phyloP scores from a whole-genome alignment of 768 basidiomycete genomes.

The Boletus rufocinnamomeus region DNA sequence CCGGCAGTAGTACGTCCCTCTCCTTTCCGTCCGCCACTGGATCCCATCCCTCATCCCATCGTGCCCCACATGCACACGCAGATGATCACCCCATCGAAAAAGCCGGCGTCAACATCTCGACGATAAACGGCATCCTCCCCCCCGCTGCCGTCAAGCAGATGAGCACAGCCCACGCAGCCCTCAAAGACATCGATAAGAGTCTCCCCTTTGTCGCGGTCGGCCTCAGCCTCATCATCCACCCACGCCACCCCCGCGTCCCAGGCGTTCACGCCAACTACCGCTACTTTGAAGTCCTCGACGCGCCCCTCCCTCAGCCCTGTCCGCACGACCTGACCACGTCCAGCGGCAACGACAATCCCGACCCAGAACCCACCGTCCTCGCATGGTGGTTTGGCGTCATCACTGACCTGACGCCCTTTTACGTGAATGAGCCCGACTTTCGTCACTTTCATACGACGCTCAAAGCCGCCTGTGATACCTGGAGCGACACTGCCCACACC shows the following conservation, averaged over 20 bases:
- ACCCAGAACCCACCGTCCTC: slow-evolving; percentile 14
- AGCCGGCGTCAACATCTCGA: slow-evolving; percentile 22
- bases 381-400: slow-evolving; percentile 33
- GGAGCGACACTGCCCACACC: slow-evolving; percentile 28
- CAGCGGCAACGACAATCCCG: neutral
- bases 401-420: slow-evolving; percentile 52
- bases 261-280: slow-evolving; percentile 29
- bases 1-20: neutral
- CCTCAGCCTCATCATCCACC: slow-evolving; percentile 27
- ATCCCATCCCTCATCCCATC: neutral
- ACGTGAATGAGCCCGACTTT: slow-evolving; percentile 49
- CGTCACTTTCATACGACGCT: slow-evolving; percentile 48
- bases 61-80: neutral
- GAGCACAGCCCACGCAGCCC: slow-evolving; percentile 23
- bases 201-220: slow-evolving; percentile 22
- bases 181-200: slow-evolving; percentile 14
- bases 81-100: slow-evolving; percentile 26
- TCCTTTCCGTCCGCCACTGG: neutral
- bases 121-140: slow-evolving; percentile 20
- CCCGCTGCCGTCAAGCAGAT: slow-evolving; percentile 25
- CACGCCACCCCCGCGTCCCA: slow-evolving; percentile 25
- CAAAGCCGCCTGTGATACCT: slow-evolving; percentile 45
- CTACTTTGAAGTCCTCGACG: slow-evolving; percentile 29
- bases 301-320: neutral
- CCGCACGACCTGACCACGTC: neutral